These are phyloP conservation scores for Trifolium repens DNA, from an alignment of 306 rosid species.

Conservation along the genomic window DNA sequence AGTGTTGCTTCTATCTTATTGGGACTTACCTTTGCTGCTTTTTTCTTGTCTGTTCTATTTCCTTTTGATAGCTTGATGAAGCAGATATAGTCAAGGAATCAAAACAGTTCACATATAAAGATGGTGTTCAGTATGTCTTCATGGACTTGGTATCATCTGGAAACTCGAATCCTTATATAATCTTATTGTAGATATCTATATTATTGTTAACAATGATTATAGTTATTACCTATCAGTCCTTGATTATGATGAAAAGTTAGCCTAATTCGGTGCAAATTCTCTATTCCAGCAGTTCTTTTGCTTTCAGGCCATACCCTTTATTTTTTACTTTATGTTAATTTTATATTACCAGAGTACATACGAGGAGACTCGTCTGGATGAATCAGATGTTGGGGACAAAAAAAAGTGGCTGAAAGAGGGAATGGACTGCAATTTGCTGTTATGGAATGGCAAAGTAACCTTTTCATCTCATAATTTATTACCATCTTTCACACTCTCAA, in stretches of 20 bases:
- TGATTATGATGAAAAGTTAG: slow-evolving; percentile 34
- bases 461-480: slow-evolving; percentile 34
- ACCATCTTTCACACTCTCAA: slow-evolving; percentile 14
- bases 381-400: slow-evolving; percentile 69
- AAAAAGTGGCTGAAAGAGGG: slow-evolving; percentile 95
- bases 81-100: slow-evolving; percentile 89
- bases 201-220: slow-evolving; percentile 14
- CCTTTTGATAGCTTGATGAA: slow-evolving; percentile 64
- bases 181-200: slow-evolving; percentile 33
- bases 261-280: slow-evolving; percentile 24
- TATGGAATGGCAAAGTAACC: slow-evolving; percentile 89
- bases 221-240: slow-evolving; percentile 1
- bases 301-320: slow-evolving; percentile 21
- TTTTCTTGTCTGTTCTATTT: slow-evolving; percentile 27
- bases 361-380: slow-evolving; percentile 83
- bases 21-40: slow-evolving; percentile 19
- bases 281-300: slow-evolving; percentile 40
- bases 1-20: slow-evolving; percentile 15
- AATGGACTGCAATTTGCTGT: slow-evolving; percentile 86
- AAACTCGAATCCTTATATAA: slow-evolving; percentile 42
- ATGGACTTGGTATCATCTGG: slow-evolving; percentile 88
- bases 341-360: slow-evolving; percentile 60
- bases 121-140: slow-evolving; percentile 87
- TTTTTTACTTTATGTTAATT: slow-evolving; percentile 34
- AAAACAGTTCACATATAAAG: slow-evolving; percentile 94